Base-by-base conservation (phyloP, 306 rosid genomes). In the Castanea crenata region DNA sequence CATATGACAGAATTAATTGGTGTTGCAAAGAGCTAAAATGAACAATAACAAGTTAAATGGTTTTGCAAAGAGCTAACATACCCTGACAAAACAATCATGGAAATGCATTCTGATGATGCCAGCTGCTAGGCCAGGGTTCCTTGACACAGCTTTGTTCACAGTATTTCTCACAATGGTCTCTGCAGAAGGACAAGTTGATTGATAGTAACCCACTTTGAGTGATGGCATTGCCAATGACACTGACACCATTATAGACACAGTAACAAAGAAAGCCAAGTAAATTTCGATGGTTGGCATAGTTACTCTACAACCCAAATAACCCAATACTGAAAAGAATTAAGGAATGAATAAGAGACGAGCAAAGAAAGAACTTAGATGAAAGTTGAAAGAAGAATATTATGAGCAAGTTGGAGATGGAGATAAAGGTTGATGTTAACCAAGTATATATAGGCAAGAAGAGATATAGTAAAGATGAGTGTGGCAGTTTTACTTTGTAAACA, bases 21-120 rank as follows among this genome's bases (percentile, higher is more conserved):
- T 38, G 44, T 38, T 38, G 27, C 27, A 25, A 25, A 25, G 27
- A 25, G 27, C 27, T 25, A 25, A 25, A 25, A 25, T 25, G 27
- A 25, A 25, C 27, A 25, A 25, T 25, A 25, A 25, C 27, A 25
- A 25, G 27, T 25, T 25, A 25, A 25, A 1, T 25, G 27, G 27
- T 25, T 1, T 25, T 25, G 44, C 44, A 38, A 38, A 6, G 44
- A 38, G 44, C 44, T 38, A 8, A 38, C 83, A 10, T 82, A 86
- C 88, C 71, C 90, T 79, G 5, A 84, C 85, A 59, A 87, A 87
- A 15, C 88, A 87, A 16, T 87, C 90, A 55, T 87, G 88, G 55
- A 84, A 87, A 69, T 87, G 86, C 81, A 87, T 63, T 65, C 90
- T 46, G 2, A 87, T 79, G 57, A 84, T 80, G 31, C 85, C 86